Base-by-base conservation (phyloP, 345 rosid genomes). In the Eucalyptus dawsonii region DNA sequence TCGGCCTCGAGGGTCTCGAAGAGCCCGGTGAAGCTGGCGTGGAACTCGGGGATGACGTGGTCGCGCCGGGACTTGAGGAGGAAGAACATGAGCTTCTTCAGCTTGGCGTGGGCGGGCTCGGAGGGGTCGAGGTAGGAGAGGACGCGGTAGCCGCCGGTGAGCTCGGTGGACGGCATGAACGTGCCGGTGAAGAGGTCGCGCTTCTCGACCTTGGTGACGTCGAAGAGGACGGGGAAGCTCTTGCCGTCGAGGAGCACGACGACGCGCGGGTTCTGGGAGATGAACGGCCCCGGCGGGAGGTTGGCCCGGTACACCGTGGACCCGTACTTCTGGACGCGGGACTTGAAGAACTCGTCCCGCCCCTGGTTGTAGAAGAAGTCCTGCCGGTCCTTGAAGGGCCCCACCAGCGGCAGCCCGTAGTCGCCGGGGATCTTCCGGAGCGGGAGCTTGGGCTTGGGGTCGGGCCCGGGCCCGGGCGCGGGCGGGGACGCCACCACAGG, bases 151-250 rank as follows among this genome's bases (percentile, higher is more conserved):
- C 99, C 98, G 14, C 99, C 99, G 56, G 99, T 97, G 87, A 97
- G 96, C 8, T 95, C 94, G 1, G 93, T 90, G 21, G 99, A 97
- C 21, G 99, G 98, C 98, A 95, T 95, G 94, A 85, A 97, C 19
- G 99, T 97, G 4, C 99, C 99, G 14, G 98, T 95, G 93, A 97
- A 96, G 86, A 98, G 89, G 85, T 98, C 96, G 89, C 89, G 93
- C 92, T 98, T 98, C 87, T 97, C 98, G 27, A 98, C 99, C 91
- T 98, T 97, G 16, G 94, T 89, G 4, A 93, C 92, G 65, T 97
- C 99, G 85, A 97, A 98, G n/a, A 98, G 92, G 80, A 95, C 91
- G 0, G 98, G 98, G 86, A 98, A 98, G 93, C 99, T 97, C 93
- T 96, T 95, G 4, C 96, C 99, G 93, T 98, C 99, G 51, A 98